Conservation (phyloP, 306 rosid species). For the Prunus salicina region DNA sequence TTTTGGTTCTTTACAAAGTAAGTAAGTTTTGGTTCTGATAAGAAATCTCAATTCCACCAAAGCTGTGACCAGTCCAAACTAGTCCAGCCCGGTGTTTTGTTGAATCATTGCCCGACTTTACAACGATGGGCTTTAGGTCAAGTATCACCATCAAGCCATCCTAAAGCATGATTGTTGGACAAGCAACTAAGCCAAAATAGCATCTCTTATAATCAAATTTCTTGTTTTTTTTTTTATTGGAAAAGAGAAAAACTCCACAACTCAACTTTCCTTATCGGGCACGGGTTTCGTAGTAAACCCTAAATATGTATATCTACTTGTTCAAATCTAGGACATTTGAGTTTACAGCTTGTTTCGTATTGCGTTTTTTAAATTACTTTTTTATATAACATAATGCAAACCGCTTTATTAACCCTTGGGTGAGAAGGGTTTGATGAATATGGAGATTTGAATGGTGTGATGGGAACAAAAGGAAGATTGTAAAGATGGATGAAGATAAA, state of each 20-base stretch:
- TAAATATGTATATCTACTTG: too few species aligned
- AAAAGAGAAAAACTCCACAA: too few species aligned
- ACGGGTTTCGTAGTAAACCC: too few species aligned
- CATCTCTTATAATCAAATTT: not conserved
- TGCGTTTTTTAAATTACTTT: not conserved
- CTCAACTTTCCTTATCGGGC: too few species aligned
- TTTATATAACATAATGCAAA: not conserved
- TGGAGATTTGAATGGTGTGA: not conserved
- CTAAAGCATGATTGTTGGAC: not conserved
- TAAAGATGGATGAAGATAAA: slow-evolving; percentile 4
- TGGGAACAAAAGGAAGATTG: not conserved
- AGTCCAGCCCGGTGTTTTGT: not conserved
- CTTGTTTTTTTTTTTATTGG: too few species aligned
- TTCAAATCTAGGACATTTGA: not conserved
- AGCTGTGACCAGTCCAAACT: not conserved
- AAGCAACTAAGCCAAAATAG: not conserved
- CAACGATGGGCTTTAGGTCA: slow-evolving; percentile 4
- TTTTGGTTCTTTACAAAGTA: not conserved
- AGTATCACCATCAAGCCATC: not conserved
- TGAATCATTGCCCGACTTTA: not conserved
- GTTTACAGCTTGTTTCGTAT: not conserved
- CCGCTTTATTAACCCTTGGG: not conserved
- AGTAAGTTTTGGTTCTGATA: not conserved
- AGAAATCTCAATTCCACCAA: slow-evolving; percentile 9
- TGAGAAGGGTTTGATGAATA: not conserved